Evolutionary conservation across 495 filamentous ascomycete species (phyloP).

Genomic region (Aspergillus cavernicola): DNA sequence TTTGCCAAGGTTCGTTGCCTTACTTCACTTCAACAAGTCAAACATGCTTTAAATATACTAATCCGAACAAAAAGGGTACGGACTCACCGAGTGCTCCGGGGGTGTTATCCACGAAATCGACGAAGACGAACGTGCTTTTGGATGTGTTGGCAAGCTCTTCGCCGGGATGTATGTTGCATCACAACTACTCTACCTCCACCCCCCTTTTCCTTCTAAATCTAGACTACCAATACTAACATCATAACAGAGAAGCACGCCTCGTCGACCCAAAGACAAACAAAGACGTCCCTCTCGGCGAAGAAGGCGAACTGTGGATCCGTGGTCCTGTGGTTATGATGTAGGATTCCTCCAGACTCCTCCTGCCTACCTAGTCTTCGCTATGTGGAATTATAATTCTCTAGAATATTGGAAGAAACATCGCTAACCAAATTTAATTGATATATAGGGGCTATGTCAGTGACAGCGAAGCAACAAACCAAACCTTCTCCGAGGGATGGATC

Average conservation of each 20-base stretch:
- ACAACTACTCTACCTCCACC: background rate
- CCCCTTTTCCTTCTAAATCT: background rate
- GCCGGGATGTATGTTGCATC: background rate
- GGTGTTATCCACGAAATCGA: conserved; percentile 3
- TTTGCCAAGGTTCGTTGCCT: background rate
- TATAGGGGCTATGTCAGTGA: conserved; percentile 7
- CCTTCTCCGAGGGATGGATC: conserved; percentile 3
- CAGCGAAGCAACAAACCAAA: background rate
- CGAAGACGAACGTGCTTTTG: background rate
- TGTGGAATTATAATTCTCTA: too few relatives aligned
- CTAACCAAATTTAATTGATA: too few relatives aligned
- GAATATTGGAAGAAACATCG: too few relatives aligned
- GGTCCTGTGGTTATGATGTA: conserved; percentile 8
- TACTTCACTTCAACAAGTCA: background rate
- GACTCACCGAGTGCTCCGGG: background rate
- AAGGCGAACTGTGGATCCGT: conserved; percentile 5
- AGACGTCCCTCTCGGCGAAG: background rate
- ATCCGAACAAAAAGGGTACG: background rate
- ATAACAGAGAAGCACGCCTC: background rate
- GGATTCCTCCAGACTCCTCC: too few relatives aligned
- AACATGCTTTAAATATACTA: background rate
- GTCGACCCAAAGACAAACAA: conserved; percentile 1
- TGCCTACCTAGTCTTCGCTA: too few relatives aligned
- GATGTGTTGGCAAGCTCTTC: conserved; percentile 1
- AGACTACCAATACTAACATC: background rate